Conservation (phyloP, 352 stramenopile species). For the Lagenidium giganteum region DNA sequence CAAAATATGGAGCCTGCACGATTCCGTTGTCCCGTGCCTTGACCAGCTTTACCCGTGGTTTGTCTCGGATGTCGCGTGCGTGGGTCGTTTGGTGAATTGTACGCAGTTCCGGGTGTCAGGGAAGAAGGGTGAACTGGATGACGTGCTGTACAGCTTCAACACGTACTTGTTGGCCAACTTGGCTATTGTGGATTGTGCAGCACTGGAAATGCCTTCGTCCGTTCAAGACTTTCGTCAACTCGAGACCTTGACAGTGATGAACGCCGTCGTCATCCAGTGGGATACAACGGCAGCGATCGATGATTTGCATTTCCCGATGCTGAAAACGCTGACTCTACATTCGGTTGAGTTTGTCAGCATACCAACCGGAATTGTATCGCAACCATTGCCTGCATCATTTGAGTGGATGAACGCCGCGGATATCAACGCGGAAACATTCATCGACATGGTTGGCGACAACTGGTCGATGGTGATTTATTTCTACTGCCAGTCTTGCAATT, state of each 20-base stretch:
- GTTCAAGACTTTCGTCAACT: slow-evolving; percentile 2
- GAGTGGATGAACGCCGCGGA: slow-evolving; percentile 7
- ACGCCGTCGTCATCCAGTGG: slow-evolving; percentile 1
- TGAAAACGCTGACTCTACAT: neutral
- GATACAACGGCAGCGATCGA: neutral
- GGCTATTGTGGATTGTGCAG: slow-evolving; percentile 1
- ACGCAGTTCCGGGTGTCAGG: too few relatives aligned
- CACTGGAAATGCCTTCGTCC: neutral
- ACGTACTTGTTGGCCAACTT: neutral
- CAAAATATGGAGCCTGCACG: too few relatives aligned
- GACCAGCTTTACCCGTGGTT: too few relatives aligned
- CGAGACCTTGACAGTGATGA: neutral
- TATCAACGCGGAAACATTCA: neutral
- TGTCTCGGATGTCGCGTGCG: too few relatives aligned
- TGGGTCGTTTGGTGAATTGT: too few relatives aligned
- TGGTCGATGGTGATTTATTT: too few relatives aligned
- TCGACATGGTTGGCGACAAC: neutral
- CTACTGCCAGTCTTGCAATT: too few relatives aligned
- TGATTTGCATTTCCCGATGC: too few relatives aligned
- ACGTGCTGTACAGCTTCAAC: slow-evolving; percentile 1
- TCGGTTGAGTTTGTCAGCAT: neutral
- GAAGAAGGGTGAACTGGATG: neutral
- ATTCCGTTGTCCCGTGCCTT: too few relatives aligned
- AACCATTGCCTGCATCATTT: neutral
- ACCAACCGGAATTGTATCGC: neutral